These are phyloP conservation scores for Colletotrichum costaricense DNA, from an alignment of 2,329 filamentous ascomycete genomes.

Conservation along the genomic window DNA sequence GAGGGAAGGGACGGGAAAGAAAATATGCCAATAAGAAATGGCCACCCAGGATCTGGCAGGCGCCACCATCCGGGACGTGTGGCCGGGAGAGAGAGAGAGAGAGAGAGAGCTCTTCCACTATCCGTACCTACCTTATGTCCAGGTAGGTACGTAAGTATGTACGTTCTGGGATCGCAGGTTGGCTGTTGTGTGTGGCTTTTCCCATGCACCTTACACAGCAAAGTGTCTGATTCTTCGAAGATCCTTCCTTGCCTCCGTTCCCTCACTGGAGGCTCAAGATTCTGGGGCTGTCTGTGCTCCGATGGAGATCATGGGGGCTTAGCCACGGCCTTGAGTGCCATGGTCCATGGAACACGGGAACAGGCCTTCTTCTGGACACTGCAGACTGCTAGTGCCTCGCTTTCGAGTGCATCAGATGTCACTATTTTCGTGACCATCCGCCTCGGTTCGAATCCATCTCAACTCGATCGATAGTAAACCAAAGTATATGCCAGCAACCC, in stretches of 20 bases:
- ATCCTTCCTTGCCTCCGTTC: not conserved
- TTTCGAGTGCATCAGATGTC: slow-evolving; percentile 5
- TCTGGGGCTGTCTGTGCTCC: slow-evolving; percentile 10
- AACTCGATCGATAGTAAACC: no score
- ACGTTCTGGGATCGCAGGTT: slow-evolving; percentile 4
- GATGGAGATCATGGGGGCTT: not conserved
- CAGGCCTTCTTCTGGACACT: slow-evolving; percentile 20
- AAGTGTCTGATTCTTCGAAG: not conserved
- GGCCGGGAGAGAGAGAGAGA: not conserved
- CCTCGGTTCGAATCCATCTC: not conserved
- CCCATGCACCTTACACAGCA: not conserved
- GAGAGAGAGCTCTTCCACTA: not conserved
- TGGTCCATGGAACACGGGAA: not conserved
- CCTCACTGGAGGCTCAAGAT: not conserved
- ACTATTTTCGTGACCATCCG: not conserved
- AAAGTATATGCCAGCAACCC: no score
- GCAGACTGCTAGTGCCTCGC: not conserved
- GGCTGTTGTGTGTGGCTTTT: slow-evolving; percentile 3
- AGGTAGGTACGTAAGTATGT: no score
- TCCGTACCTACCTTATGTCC: no score
- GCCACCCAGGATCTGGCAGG: slow-evolving; percentile 3
- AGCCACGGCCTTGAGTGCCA: not conserved
- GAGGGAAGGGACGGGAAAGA: slow-evolving; percentile 2
- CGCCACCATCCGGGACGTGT: slow-evolving; percentile 1
- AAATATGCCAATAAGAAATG: not conserved